Base-by-base conservation (phyloP, 495 filamentous ascomycete species). In the Hypoxylon fuscum region DNA sequence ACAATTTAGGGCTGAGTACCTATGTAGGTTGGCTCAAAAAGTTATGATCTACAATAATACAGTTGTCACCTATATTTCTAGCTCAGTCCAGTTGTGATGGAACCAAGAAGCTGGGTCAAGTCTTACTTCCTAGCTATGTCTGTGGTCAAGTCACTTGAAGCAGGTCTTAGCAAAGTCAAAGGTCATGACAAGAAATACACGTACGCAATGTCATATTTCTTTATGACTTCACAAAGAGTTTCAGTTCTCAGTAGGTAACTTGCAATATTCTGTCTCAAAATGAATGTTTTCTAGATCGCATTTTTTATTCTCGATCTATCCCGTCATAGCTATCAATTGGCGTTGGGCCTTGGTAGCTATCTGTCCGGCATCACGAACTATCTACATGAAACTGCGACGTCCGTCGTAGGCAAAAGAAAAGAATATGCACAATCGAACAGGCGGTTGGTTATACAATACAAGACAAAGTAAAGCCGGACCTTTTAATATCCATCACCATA, bases 361-460 rank as follows among this genome's bases (percentile, higher is more conserved):
- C 52, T 38, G 38, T 18, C 29, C n/a, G n/a, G n/a, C n/a, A 38
- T 15, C 25, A 59, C 15, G 52, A 61, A 63, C 18, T 68, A 68
- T 68, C 31, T 68, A 68, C 64, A 68, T 43, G 64, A 62, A 68
- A 40, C 64, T 54, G 47, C 29, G 47, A 44, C 49, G 9, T 29
- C 32, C 22, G 55, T 49, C 40, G 46, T 41, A 60, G 37, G 23
- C 62, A 62, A 49, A 59, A 49, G 12, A 66, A 25, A 27, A 18
- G 29, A 67, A 72, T 69, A 72, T 72, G 59, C 55, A 66, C 62
- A 64, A 54, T 60, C 47, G 44, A 62, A 72, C 59, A 20, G 20
- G 57, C 29, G 52, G 25, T n/a, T n/a, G n/a, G n/a, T n/a, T n/a
- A n/a, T n/a, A n/a, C 21, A 23, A 44, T 21, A 31, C 38, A 52